Evolutionary conservation across 306 rosid genomes (phyloP), one percentile per base, ranked within the genome.

Genomic region (Rosa multiflora): DNA sequence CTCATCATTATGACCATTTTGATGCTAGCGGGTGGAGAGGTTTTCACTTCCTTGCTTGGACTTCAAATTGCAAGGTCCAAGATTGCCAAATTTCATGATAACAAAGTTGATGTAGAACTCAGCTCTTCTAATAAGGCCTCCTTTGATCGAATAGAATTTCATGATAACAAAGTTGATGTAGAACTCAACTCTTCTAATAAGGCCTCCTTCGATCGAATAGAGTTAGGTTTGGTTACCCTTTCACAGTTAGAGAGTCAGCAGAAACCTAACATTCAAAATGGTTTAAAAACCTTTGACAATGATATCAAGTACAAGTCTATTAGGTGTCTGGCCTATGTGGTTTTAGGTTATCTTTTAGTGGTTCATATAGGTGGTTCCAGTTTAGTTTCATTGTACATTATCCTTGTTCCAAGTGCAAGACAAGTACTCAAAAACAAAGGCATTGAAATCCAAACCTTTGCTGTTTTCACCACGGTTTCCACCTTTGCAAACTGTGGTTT

Each of bases 11-110:
- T 90, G 52, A 86, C 89, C 48, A 53, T 83, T 35, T 77, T 90
- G 67, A 94, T 94, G 97, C 78, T 92, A 0, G 3, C 77, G 0
- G 97, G 97, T 12, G 92, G 97, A 0, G 97, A 94, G 66, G 85
- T 86, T 66, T 89, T 91, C 46, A 83, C 82, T 81, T 94, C 98
- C 79, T 14, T 86, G 80, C 80, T 88, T 1, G 85, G 75, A 20
- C 88, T 91, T 70, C 49, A 78, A 6, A 12, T 89, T 39, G 15
- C 77, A 3, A 67, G 39, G 39, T 67, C 40, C 61, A 75, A 20
- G 5, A 55, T 62, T 63, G 17, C 67, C 35, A 73, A 82, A 20
- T 58, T 26, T 74, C 55, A 21, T 21, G 76, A 20, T 32, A 37
- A 11, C 20, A 58, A 62, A 67, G 63, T 53, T 61, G 67, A 26